phyloP scores from a whole-genome alignment of 164 flowering plant species.

The Aristolochia fimbriata region DNA sequence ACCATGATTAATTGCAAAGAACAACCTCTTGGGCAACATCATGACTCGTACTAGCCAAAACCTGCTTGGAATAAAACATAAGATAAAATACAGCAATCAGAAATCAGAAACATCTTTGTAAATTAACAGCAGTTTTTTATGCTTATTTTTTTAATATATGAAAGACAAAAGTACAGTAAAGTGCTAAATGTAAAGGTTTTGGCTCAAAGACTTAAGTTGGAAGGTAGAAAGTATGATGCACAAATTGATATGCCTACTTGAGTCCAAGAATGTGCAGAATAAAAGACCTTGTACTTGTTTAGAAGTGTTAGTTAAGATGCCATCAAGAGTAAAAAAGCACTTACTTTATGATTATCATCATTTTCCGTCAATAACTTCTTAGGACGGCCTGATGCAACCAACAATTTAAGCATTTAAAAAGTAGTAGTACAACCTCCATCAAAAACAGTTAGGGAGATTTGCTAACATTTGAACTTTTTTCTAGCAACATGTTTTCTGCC shows the following conservation, averaged over 20 bases:
- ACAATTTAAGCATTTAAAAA: not conserved
- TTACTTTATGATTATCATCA: conserved; percentile 16
- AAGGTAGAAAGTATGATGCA: no score
- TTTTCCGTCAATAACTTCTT: conserved; percentile 13
- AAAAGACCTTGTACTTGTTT: not conserved
- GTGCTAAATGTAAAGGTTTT: no score
- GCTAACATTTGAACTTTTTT: no score
- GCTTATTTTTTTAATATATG: no score
- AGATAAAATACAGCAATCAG: not conserved
- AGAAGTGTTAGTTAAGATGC: not conserved
- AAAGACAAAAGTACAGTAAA: no score
- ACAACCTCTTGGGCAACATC: conserved; percentile 14
- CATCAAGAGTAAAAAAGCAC: conserved; percentile 3
- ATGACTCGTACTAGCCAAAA: conserved; percentile 8
- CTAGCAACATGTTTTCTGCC: no score
- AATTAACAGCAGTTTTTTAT: not conserved
- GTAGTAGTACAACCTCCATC: no score
- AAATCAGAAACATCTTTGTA: not conserved
- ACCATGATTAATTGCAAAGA: not conserved
- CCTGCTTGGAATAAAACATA: conserved; percentile 4
- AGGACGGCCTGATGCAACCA: conserved; percentile 16
- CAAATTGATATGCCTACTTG: not conserved
- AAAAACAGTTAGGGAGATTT: no score
- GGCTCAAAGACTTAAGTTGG: no score
- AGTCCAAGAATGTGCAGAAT: not conserved